Conservation (phyloP, 306 rosid genomes). For the Abrus pulchellus region DNA sequence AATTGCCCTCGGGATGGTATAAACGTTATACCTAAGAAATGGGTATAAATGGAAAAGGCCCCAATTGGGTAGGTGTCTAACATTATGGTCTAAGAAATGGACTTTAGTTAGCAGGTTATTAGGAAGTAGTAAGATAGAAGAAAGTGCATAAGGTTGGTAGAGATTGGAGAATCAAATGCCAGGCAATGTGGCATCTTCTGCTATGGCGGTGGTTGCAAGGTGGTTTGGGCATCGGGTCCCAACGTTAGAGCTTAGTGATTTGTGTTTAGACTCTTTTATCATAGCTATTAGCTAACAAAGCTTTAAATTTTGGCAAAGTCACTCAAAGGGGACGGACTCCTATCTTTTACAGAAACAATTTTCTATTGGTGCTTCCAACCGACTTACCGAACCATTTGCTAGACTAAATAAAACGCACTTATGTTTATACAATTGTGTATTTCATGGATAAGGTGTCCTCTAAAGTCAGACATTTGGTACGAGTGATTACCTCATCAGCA, state of each 20-base stretch:
- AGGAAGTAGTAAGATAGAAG: slow-evolving; percentile 30
- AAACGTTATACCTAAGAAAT: not conserved
- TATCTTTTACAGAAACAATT: slow-evolving; percentile 37
- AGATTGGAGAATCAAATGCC: slow-evolving; percentile 46
- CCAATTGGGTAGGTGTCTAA: not conserved
- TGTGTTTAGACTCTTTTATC: slow-evolving; percentile 40
- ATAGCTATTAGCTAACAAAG: slow-evolving; percentile 43
- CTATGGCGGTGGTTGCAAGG: slow-evolving; percentile 49
- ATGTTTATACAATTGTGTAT: not conserved
- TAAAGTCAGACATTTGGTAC: not conserved
- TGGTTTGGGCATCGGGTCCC: slow-evolving; percentile 44
- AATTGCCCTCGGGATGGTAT: not conserved
- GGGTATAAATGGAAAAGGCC: not conserved
- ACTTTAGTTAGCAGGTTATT: not conserved
- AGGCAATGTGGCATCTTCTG: slow-evolving; percentile 47
- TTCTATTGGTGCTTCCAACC: slow-evolving; percentile 43
- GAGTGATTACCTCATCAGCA: not conserved
- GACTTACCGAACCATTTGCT: slow-evolving; percentile 24
- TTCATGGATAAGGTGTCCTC: not conserved
- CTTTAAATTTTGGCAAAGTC: slow-evolving; percentile 51
- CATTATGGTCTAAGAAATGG: not conserved
- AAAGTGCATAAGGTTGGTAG: slow-evolving; percentile 41
- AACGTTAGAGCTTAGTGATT: slow-evolving; percentile 33
- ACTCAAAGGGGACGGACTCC: slow-evolving; percentile 4
- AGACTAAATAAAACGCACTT: no score